Percentiles rank a stretch among this genome's conserved stretches.
These are phyloP conservation scores for Cocos nucifera DNA, from an alignment of 176 grass and related monocot genomes.

Conservation along the genomic window DNA sequence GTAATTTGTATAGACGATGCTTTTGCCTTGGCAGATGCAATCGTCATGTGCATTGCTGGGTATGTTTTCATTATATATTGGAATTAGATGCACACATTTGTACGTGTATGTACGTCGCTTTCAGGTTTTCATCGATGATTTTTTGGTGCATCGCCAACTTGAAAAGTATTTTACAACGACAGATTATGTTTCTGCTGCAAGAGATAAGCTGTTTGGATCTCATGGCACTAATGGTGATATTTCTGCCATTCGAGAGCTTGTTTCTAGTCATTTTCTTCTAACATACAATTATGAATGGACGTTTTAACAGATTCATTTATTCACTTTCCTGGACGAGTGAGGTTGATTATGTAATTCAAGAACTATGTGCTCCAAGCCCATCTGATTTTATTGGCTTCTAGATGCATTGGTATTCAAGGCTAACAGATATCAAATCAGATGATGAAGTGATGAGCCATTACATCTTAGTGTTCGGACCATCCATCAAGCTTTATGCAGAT, in stretches of 20 bases:
- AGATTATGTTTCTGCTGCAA: slow-evolving; percentile 2
- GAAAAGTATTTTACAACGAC: slow-evolving; percentile 5
- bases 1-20: no score
- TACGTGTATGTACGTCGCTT: no score
- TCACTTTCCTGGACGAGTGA: slow-evolving; percentile 8
- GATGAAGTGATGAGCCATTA: neutral
- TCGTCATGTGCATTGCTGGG: no score
- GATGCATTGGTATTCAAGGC: slow-evolving; percentile 9
- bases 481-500: slow-evolving; percentile 12
- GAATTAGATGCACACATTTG: no score
- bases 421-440: neutral
- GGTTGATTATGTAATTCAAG: neutral
- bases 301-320: slow-evolving; percentile 4
- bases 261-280: slow-evolving; percentile 18
- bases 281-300: slow-evolving; percentile 9
- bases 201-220: slow-evolving; percentile 6
- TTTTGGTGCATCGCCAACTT: slow-evolving; percentile 11
- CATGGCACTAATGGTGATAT: neutral
- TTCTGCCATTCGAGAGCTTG: slow-evolving; percentile 1
- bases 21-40: no score
- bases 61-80: no score
- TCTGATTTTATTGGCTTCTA: slow-evolving; percentile 4
- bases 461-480: slow-evolving; percentile 7
- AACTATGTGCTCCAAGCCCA: slow-evolving; percentile 11
- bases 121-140: neutral